Evolutionary conservation across 805 yeast species (phyloP), one percentile per base, ranked within the genome.

Genomic region (Wickerhamiella vanderwaltii): DNA sequence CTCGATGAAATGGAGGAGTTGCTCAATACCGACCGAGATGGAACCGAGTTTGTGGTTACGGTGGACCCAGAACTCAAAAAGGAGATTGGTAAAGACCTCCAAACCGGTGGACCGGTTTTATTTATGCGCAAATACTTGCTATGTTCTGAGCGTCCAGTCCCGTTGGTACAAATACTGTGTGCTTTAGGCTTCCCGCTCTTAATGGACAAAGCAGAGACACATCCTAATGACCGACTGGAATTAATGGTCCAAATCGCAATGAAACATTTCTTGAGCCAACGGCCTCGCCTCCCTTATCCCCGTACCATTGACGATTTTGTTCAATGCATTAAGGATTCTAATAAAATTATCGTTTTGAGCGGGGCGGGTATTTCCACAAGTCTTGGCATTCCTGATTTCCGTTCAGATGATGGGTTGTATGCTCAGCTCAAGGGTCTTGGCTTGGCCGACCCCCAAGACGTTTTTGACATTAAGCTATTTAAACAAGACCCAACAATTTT

Each of bases 351-450:
- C 45, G 86, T 86, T 0, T 58, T 86, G 17, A 83, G 95, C 0
- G 96, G 96, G 12, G 96, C 96, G 0, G 96, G 96, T 18, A 84
- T 86, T 42, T 81, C 93, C 26, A 85, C 95, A 2, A 75, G 85
- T 1, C 62, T 85, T 41, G 95, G 95, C 6, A 86, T 85, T 42
- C 95, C 95, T 0, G 95, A 85, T 61, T 85, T 86, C 62, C 70
- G 96, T 56, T 84, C 95, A 0, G 75, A 83, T n/a, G 69, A 77
- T 48, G 96, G 96, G 37, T 71, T 86, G 42, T 86, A 86, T 59
- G 68, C 83, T 1, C 72, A 71, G 52, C 69, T 87, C 50, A 68
- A 69, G 40, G 70, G 72, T 51, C 59, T 83, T 43, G 87, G 91
- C 0, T 61, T 86, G 25, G 72, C 70, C 38, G 95, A 86, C 52